Conservation (phyloP, 23 red algal genomes). For the Gracilariopsis chorda region DNA sequence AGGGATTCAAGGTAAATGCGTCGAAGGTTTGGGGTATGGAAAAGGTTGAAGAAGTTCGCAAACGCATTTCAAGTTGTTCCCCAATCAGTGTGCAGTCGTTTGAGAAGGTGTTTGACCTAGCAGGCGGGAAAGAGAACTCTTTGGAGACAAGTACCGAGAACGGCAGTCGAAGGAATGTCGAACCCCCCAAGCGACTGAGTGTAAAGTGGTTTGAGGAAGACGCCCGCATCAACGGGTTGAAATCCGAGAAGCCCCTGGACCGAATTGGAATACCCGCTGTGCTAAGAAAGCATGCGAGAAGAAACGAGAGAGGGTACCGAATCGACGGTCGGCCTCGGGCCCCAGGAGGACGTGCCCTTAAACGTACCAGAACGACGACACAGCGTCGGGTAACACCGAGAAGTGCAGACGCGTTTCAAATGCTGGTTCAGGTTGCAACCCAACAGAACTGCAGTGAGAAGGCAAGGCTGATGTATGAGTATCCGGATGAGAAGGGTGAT, state of each 20-base stretch:
- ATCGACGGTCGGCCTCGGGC: conserved; percentile 28
- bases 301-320: conserved; percentile 46
- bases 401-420: neutral
- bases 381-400: neutral
- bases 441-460: neutral
- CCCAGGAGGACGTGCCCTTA: neutral
- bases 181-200: conserved; percentile 11
- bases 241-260: neutral
- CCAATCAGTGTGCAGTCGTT: neutral
- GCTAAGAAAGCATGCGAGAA: conserved; percentile 12
- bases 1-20: neutral
- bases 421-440: neutral
- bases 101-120: neutral
- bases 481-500: neutral
- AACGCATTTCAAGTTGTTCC: neutral
- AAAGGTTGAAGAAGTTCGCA: neutral
- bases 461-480: neutral
- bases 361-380: neutral
- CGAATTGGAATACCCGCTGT: conserved; percentile 38
- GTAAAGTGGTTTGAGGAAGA: neutral
- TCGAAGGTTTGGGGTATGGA: neutral
- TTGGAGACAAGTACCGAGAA: neutral
- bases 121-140: neutral
- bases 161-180: neutral
- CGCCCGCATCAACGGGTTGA: neutral